phyloP scores from a whole-genome alignment of 805 yeast genomes.

The Candida dendrica region DNA sequence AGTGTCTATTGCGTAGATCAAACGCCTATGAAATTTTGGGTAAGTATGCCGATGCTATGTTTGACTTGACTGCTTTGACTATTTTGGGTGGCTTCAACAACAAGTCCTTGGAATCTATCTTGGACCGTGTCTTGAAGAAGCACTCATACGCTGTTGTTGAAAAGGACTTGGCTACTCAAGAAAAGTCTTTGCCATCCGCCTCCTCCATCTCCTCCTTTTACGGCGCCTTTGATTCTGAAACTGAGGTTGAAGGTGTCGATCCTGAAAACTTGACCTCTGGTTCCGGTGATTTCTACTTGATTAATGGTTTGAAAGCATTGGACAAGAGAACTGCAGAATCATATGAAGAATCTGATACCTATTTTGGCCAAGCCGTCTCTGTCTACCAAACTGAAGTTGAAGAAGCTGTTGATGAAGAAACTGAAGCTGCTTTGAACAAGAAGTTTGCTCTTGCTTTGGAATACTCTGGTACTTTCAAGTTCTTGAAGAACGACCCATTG shows the following conservation, averaged over 20 bases:
- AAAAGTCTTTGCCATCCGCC: slow-evolving; percentile 62
- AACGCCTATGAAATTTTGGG: slow-evolving; percentile 82
- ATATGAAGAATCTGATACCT: slow-evolving; percentile 29
- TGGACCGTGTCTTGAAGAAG: slow-evolving; percentile 81
- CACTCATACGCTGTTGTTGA: slow-evolving; percentile 71
- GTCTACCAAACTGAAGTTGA: slow-evolving; percentile 28
- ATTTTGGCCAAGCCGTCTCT: slow-evolving; percentile 50
- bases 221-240: slow-evolving; percentile 68
- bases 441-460: slow-evolving; percentile 70
- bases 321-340: slow-evolving; percentile 33
- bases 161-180: slow-evolving; percentile 38
- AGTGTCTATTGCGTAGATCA: slow-evolving; percentile 90
- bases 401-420: slow-evolving; percentile 15
- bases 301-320: slow-evolving; percentile 55
- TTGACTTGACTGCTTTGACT: slow-evolving; percentile 85
- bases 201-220: slow-evolving; percentile 81
- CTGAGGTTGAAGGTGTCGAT: slow-evolving; percentile 40
- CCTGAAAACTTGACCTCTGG: slow-evolving; percentile 26
- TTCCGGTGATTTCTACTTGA: slow-evolving; percentile 58
- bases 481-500: slow-evolving; percentile 67
- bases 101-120: slow-evolving; percentile 66
- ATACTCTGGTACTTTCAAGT: slow-evolving; percentile 75
- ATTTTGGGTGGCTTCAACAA: slow-evolving; percentile 79
- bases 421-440: slow-evolving; percentile 16
- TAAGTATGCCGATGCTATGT: slow-evolving; percentile 75